Base-by-base conservation (phyloP, 2,329 filamentous ascomycete genomes). In the Helotiales sp. region DNA sequence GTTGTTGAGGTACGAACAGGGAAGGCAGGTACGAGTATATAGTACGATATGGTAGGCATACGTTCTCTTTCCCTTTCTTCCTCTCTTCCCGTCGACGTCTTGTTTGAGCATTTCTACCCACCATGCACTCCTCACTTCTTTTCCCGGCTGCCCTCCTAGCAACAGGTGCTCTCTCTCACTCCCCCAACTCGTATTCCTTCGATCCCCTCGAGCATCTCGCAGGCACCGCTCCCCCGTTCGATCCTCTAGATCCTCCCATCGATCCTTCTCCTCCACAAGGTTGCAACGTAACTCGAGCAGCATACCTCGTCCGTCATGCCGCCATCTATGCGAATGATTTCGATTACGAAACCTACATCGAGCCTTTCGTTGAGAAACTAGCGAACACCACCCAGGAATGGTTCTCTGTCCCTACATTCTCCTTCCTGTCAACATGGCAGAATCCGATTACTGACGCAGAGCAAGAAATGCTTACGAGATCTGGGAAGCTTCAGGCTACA, bases 321-420 rank as follows among this genome's bases (percentile, higher is more conserved):
- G 77, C 78, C 33, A 81, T 81, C 60, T 79, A 77, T 59, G 76
- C 77, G 34, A 81, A 81, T 57, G 77, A 79, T 56, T 80, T 79
- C 64, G 78, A 81, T 60, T 81, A 76, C 62, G 78, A 81, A 63
- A 69, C 72, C 31, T 81, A 79, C 66, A 76, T 81, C 27, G 75
- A 79, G 63, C 78, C 78, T 0, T 81, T 81, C 63, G 73, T 76
- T 4, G 66, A 77, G 59, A 82, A 82, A 70, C 70, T 82, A 38
- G 67, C 70, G 42, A 81, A 82, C 64, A 77, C 74, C 13, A 76
- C 73, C 0, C 74, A 76, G 3, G 71, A 80, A 56, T 83, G 79
- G 79, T 71, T 71, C 34, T 72, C 58, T 54, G 56, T 68, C 3
- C 66, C 66, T 5, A 56, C 50, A 15, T 58, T 68, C 3, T 63